phyloP scores from a whole-genome alignment of 495 filamentous ascomycete species.

The Penicillium fimorum region DNA sequence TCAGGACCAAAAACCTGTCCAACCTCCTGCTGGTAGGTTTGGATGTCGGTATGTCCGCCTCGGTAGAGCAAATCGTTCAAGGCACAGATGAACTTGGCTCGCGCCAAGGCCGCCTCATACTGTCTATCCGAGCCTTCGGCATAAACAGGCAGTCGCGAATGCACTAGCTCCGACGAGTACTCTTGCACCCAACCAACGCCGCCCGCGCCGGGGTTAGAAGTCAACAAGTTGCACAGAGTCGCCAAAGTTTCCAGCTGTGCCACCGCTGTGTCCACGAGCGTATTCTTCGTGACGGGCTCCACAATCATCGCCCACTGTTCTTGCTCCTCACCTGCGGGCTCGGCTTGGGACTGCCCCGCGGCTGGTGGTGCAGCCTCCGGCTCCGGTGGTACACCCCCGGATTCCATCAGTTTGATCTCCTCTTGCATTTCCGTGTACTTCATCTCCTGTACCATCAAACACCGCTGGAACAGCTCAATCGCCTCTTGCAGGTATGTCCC shows the following conservation, averaged over 20 bases:
- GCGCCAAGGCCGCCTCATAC: constrained; percentile 52
- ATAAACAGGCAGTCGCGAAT: constrained; percentile 49
- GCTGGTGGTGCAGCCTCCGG: constrained; percentile 17
- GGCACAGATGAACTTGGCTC: constrained; percentile 52
- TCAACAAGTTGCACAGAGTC: constrained; percentile 53
- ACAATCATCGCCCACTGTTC: constrained; percentile 62
- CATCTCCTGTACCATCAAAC: constrained; percentile 57
- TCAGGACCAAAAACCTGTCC: constrained; percentile 40
- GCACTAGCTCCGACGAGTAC: constrained; percentile 46
- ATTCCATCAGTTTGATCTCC: constrained; percentile 43
- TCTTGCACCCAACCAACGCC: constrained; percentile 56
- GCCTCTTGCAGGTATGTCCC: constrained; percentile 58
- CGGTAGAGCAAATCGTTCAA: constrained; percentile 57
- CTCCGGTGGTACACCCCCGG: constrained; percentile 28
- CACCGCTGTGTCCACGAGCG: constrained; percentile 62
- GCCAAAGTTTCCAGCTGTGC: constrained; percentile 61
- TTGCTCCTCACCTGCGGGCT: constrained; percentile 36
- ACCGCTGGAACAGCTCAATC: constrained; percentile 60
- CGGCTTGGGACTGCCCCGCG: constrained; percentile 13
- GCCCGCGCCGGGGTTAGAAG: constrained; percentile 33
- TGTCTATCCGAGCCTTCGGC: constrained; percentile 42
- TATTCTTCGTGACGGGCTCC: constrained; percentile 59
- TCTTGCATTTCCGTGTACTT: constrained; percentile 54
- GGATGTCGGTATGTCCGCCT: constrained; percentile 42
- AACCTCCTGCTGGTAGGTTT: constrained; percentile 52